These are phyloP conservation scores for Polyporus tsugae DNA, from an alignment of 1,284 basidiomycete genomes.

Conservation along the genomic window DNA sequence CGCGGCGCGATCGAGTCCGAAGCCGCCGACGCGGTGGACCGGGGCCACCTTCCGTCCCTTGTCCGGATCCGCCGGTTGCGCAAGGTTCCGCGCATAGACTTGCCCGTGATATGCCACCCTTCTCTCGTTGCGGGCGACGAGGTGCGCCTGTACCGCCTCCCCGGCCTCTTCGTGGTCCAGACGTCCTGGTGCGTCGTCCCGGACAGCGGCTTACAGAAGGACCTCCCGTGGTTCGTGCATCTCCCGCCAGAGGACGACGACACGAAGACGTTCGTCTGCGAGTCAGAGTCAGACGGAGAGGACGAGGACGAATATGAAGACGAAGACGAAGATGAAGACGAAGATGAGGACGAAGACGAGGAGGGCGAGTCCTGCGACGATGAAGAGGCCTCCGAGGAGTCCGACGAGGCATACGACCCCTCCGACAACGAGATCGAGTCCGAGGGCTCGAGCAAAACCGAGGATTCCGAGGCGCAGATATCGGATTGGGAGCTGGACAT, in stretches of 20 bases:
- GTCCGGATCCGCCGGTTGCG: slow-evolving; percentile 14
- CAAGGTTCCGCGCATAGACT: slow-evolving; percentile 13
- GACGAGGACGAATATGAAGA: slow-evolving; percentile 10
- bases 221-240: slow-evolving; percentile 19
- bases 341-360: slow-evolving; percentile 2
- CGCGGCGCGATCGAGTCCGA: background rate
- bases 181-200: slow-evolving; percentile 13
- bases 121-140: slow-evolving; percentile 8
- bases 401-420: slow-evolving; percentile 7
- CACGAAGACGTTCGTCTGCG: background rate
- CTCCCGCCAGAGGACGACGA: slow-evolving; percentile 10
- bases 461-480: slow-evolving; percentile 17
- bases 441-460: background rate
- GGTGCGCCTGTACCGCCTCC: slow-evolving; percentile 11
- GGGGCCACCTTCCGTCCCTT: slow-evolving; percentile 4
- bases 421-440: slow-evolving; percentile 10
- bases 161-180: slow-evolving; percentile 11
- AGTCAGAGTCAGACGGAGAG: background rate
- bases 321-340: background rate
- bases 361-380: slow-evolving; percentile 10
- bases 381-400: slow-evolving; percentile 9
- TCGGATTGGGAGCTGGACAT: slow-evolving; percentile 15
- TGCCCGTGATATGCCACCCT: slow-evolving; percentile 25
- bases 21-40: background rate
- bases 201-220: slow-evolving; percentile 6